Evolutionary conservation across 805 yeast genomes (phyloP).

Genomic region (Metschnikowia picachoensis): DNA sequence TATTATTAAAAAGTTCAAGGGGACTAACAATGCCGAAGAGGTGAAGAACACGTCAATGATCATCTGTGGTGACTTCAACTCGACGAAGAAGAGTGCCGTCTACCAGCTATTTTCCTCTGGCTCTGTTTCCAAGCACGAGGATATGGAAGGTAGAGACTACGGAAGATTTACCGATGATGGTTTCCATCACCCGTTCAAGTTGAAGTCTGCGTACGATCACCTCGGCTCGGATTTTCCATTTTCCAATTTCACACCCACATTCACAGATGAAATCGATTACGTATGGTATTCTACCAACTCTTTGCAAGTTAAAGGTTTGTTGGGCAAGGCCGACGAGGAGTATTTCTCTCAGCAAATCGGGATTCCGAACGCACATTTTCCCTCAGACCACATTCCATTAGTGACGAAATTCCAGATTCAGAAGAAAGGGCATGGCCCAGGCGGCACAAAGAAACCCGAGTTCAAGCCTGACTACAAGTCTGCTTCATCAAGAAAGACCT

Average conservation of each 20-base stretch:
- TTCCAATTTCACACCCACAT: conserved; percentile 90
- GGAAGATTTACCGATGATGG: conserved; percentile 91
- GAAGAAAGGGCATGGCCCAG: conserved; percentile 31
- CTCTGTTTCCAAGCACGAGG: conserved; percentile 70
- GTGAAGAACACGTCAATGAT: conserved; percentile 67
- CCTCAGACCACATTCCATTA: conserved; percentile 92
- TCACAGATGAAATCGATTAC: conserved; percentile 91
- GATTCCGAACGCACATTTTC: conserved; percentile 89
- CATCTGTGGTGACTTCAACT: conserved; percentile 95
- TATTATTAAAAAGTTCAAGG: conserved; percentile 48
- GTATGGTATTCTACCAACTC: conserved; percentile 87
- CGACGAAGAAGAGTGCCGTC: conserved; percentile 83
- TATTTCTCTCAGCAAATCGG: conserved; percentile 80
- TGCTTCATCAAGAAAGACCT: conserved; percentile 41
- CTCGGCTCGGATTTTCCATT: conserved; percentile 83
- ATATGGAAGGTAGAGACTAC: conserved; percentile 81
- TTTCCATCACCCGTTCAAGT: conserved; percentile 71
- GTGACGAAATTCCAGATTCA: conserved; percentile 73
- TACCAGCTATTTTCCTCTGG: conserved; percentile 86
- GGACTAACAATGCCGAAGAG: conserved; percentile 45
- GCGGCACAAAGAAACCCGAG: conserved; percentile 32
- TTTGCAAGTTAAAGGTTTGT: conserved; percentile 78
- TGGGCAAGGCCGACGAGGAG: conserved; percentile 79
- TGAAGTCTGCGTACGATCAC: conserved; percentile 80
- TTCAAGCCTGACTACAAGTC: conserved; percentile 44